Conservation (phyloP, 1,139 yeast species). For the Yarrowia galli region DNA sequence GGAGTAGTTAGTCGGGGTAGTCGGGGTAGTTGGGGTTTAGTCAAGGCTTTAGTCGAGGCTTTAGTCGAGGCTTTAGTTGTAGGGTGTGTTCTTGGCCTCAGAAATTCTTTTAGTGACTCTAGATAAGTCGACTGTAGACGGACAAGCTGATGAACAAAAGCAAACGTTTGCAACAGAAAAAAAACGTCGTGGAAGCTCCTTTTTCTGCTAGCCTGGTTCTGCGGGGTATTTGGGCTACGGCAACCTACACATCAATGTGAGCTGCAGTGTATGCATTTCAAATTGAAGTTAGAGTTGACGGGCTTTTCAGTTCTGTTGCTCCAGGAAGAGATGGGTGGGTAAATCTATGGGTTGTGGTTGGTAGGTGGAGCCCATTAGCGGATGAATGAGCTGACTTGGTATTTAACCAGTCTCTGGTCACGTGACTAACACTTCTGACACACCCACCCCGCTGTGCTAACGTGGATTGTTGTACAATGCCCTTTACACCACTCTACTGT, state of each 20-base stretch:
- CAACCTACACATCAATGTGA: constrained; percentile 10
- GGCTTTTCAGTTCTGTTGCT: background rate
- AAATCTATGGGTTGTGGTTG: background rate
- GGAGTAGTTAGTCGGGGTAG: background rate
- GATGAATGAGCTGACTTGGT: no score
- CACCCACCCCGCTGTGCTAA: no score
- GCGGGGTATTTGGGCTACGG: constrained; percentile 23
- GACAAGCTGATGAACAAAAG: background rate
- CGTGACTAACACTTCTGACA: no score
- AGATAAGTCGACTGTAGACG: no score
- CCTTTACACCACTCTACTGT: no score
- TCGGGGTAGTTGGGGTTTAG: background rate
- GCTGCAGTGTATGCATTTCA: constrained; percentile 9
- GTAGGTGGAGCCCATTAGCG: no score
- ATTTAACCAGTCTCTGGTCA: no score
- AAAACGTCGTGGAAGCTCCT: background rate
- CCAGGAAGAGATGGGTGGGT: background rate
- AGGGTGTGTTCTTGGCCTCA: no score
- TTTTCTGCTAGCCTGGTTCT: constrained; percentile 22
- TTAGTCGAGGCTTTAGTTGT: no score
- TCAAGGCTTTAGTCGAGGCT: no score
- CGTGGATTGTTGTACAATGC: no score
- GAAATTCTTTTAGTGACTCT: no score
- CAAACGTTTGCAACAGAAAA: background rate
- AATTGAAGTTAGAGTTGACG: constrained; percentile 19